A percentile compares a stretch with the other conserved stretches of the same genome.
phyloP scores from a whole-genome alignment of 805 yeast species.

The Spathaspora hagerdaliae region DNA sequence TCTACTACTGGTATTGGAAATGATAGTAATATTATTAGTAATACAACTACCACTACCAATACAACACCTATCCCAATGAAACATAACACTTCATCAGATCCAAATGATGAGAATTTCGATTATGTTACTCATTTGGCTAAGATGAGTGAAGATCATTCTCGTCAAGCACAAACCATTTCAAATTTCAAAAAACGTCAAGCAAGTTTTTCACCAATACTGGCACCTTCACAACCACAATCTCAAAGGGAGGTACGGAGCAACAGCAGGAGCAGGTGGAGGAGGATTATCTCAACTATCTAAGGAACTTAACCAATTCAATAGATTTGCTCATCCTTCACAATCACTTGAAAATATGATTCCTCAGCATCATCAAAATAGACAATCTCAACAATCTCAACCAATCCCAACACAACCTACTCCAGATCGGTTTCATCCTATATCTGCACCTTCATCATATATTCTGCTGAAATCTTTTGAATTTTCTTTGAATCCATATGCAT shows the following conservation, averaged over 20 bases:
- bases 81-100: conserved; percentile 22
- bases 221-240: not conserved
- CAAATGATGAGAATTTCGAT: conserved; percentile 54
- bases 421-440: not conserved
- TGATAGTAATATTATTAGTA: not conserved
- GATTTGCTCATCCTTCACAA: conserved; percentile 3
- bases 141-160: conserved; percentile 36
- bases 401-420: not conserved
- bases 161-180: not conserved
- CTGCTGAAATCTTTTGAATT: conserved; percentile 16
- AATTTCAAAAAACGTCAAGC: conserved; percentile 16
- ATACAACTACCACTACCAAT: not conserved
- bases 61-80: not conserved
- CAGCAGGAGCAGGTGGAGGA: not conserved
- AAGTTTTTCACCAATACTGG: conserved; percentile 12
- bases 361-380: conserved; percentile 1
- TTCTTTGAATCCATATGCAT: conserved; percentile 44
- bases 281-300: conserved; percentile 2
- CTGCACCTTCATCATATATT: conserved; percentile 2
- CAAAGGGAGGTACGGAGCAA: not conserved
- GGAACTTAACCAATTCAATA: conserved; percentile 1
- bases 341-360: conserved; percentile 1
- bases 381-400: not conserved
- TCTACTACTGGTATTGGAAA: not conserved
- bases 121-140: conserved; percentile 61